Evolutionary conservation across 1,284 basidiomycete genomes (phyloP).

Genomic region (Rugosomyces carneus): DNA sequence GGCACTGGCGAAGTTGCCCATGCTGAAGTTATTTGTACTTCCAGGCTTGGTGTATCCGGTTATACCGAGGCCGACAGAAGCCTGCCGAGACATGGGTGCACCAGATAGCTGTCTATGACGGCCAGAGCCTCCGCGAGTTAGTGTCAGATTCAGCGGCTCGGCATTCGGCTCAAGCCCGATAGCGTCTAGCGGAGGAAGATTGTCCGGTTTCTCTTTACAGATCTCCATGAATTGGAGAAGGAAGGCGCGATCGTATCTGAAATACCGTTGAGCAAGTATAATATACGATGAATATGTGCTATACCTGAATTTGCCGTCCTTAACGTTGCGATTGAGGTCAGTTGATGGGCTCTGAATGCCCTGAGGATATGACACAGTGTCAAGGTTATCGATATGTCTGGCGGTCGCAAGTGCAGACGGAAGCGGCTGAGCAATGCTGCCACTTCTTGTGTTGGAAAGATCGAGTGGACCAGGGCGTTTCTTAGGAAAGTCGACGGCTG

Average conservation of each 20-base stretch:
- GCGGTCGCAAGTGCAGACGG: constrained; percentile 71
- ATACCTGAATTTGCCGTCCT: constrained; percentile 86
- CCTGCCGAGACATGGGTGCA: constrained; percentile 38
- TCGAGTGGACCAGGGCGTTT: constrained; percentile 73
- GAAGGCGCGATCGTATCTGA: constrained; percentile 95
- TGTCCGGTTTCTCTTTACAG: constrained; percentile 92
- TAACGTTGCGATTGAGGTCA: constrained; percentile 82
- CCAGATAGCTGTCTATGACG: constrained; percentile 43
- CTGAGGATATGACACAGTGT: constrained; percentile 76
- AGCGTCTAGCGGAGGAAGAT: constrained; percentile 84
- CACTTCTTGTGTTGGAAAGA: constrained; percentile 42
- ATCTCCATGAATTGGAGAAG: constrained; percentile 94
- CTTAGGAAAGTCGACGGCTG: constrained; percentile 29
- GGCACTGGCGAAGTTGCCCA: constrained; percentile 71
- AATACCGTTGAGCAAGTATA: background rate
- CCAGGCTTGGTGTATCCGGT: constrained; percentile 40
- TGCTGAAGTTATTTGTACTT: constrained; percentile 35
- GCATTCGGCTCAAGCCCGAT: constrained; percentile 80
- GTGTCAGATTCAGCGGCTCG: constrained; percentile 43
- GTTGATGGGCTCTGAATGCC: constrained; percentile 79
- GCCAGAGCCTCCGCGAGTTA: constrained; percentile 59
- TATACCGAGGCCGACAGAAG: constrained; percentile 51
- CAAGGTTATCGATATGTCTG: constrained; percentile 79
- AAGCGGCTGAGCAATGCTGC: constrained; percentile 37
- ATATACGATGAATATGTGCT: constrained; percentile 8